Evolutionary conservation across 768 basidiomycete species (phyloP).

Genomic region (Hericium coralloides): DNA sequence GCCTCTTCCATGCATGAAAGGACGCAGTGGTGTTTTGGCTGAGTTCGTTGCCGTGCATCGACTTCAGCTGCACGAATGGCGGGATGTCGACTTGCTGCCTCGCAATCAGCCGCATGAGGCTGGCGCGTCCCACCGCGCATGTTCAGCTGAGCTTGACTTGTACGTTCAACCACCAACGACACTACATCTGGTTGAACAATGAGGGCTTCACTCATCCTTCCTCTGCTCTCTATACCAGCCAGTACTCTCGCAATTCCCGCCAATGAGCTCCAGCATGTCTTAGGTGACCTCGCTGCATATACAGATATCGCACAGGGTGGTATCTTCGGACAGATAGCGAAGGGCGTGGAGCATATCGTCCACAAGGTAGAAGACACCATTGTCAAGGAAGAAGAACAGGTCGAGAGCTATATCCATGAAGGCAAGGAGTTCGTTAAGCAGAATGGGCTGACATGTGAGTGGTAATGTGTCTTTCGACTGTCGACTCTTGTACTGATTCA

Average conservation of each 20-base stretch:
- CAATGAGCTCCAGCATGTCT: constrained; percentile 36
- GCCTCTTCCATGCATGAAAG: too few species aligned
- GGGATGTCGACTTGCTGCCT: too few species aligned
- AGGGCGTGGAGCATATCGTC: constrained; percentile 26
- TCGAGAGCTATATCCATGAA: constrained; percentile 49
- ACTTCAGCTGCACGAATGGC: too few species aligned
- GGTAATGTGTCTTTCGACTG: not conserved
- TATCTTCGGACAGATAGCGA: constrained; percentile 9
- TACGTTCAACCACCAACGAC: not conserved
- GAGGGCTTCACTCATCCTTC: constrained; percentile 28
- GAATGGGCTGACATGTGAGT: constrained; percentile 63
- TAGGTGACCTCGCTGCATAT: constrained; percentile 22
- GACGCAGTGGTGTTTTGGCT: too few species aligned
- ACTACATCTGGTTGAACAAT: constrained; percentile 21
- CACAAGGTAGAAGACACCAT: constrained; percentile 35
- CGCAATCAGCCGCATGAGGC: too few species aligned
- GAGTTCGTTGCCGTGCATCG: too few species aligned
- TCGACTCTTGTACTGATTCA: too few species aligned
- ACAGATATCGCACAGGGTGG: constrained; percentile 10
- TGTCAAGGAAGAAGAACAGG: constrained; percentile 35
- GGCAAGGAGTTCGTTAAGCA: constrained; percentile 63
- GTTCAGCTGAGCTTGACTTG: not conserved
- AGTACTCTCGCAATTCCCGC: constrained; percentile 29
- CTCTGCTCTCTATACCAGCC: constrained; percentile 25
- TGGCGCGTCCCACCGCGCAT: too few species aligned